Evolutionary conservation across 1,284 basidiomycete genomes (phyloP).

Genomic region (Ustilago loliicola): DNA sequence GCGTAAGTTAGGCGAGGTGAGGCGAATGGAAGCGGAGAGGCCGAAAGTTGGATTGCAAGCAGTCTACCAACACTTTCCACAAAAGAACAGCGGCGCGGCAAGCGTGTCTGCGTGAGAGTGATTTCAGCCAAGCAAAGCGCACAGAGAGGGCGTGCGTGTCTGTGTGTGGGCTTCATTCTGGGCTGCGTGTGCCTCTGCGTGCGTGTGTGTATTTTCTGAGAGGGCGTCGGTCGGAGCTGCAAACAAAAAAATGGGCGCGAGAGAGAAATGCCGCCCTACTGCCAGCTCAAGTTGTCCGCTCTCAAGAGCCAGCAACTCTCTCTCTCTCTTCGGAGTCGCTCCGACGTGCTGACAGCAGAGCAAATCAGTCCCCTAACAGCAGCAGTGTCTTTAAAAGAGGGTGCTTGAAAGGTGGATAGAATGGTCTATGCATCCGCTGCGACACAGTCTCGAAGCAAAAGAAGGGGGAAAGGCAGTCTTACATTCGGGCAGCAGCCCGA

Average conservation of each 20-base stretch:
- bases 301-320: not conserved
- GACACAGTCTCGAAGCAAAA: not conserved
- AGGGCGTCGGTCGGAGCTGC: constrained; percentile 23
- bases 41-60: not conserved
- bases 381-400: no score
- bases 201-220: constrained; percentile 10
- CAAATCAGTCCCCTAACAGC: not conserved
- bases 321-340: not conserved
- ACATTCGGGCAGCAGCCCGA: not conserved
- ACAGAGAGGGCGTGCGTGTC: not conserved
- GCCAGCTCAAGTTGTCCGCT: not conserved
- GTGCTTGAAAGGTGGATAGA: not conserved
- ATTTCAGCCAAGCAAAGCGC: not conserved
- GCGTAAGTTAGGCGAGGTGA: constrained; percentile 10
- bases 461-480: not conserved
- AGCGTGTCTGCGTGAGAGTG: not conserved
- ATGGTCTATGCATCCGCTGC: not conserved
- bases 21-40: not conserved
- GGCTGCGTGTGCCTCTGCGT: constrained; percentile 11
- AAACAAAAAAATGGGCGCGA: constrained; percentile 10
- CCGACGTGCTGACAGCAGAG: not conserved
- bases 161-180: no score
- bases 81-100: no score
- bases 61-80: not conserved
- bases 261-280: not conserved